Evolutionary conservation across 345 rosid species (phyloP), one percentile per base, ranked within the genome.

Genomic region (Pelargonium nanum): DNA sequence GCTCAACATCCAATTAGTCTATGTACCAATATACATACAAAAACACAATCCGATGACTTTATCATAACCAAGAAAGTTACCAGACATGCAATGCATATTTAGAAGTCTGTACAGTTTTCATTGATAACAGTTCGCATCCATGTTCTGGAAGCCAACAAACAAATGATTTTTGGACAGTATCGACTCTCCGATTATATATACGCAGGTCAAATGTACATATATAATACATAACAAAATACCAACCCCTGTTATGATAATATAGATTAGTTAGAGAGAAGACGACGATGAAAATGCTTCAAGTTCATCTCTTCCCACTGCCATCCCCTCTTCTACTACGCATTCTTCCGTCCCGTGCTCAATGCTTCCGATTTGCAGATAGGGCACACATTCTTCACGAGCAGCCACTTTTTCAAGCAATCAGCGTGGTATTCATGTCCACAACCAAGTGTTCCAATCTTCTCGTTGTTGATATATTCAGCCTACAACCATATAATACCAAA

Each of bases 341-440:
- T 57, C 56, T 64, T 62, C 63, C 61, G 65, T 22, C 53, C 69
- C 19, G 34, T 22, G 62, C 72, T 78, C 75, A 85, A 64, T 59
- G 89, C 97, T 78, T 91, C 86, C 2, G 84, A 77, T 76, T 91
- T 91, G 82, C 97, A 91, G 74, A 88, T 74, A 20, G 97, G 96
- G 73, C 96, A 91, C 23, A 81, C 76, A 56, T 84, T 91, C 84
- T 91, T 91, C 65, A 88, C 73, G 6, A 76, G 69, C 66, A 91
- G 82, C 97, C 97, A 91, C 70, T 83, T 88, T 83, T 72, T 83
- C 80, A 91, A 78, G 81, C 97, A 91, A 65, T 70, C 78, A 53
- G 80, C 82, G 54, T 91, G 97, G 76, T 88, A 88, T 50, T 81
- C 85, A 0, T 91, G 97, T 28, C 77, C 89, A 54, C 97, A 91